Conservation (phyloP, 257 asterid genomes). For the Mentha longifolia region DNA sequence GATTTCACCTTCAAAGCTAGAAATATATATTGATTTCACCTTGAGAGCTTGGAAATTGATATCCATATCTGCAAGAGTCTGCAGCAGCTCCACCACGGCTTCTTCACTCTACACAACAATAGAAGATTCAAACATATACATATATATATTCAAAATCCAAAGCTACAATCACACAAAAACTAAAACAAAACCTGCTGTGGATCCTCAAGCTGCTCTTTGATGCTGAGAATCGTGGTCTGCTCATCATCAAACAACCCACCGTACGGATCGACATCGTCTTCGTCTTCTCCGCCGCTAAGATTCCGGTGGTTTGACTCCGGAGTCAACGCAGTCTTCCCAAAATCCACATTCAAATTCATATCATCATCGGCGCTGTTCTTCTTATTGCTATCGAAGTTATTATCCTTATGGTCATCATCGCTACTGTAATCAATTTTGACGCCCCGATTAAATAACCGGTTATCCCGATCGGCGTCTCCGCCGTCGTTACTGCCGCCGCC, state of each 20-base stretch:
- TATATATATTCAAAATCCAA: background rate
- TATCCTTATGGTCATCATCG: constrained; percentile 32
- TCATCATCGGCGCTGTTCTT: constrained; percentile 28
- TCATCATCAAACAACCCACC: constrained; percentile 74
- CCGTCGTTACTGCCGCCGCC: constrained; percentile 40
- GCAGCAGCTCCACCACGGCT: constrained; percentile 73
- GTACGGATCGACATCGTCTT: constrained; percentile 59
- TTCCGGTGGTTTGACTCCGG: constrained; percentile 66
- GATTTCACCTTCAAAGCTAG: background rate
- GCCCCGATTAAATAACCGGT: constrained; percentile 32
- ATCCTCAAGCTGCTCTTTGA: constrained; percentile 83
- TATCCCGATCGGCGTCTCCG: constrained; percentile 33
- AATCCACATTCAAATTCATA: constrained; percentile 33
- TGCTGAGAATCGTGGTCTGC: constrained; percentile 59
- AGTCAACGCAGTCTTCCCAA: constrained; percentile 66
- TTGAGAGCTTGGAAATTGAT: constrained; percentile 80
- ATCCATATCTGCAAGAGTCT: constrained; percentile 83
- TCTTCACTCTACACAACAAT: constrained; percentile 64
- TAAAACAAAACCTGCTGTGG: constrained; percentile 60
- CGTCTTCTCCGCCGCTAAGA: constrained; percentile 46
- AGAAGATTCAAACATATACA: background rate
- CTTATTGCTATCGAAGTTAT: constrained; percentile 27
- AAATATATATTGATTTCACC: constrained; percentile 42
- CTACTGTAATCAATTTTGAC: constrained; percentile 22
- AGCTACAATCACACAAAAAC: background rate